These are phyloP conservation scores for Stagonosporopsis cucurbitacearum DNA, from an alignment of 2,329 filamentous ascomycete species.

Conservation along the genomic window DNA sequence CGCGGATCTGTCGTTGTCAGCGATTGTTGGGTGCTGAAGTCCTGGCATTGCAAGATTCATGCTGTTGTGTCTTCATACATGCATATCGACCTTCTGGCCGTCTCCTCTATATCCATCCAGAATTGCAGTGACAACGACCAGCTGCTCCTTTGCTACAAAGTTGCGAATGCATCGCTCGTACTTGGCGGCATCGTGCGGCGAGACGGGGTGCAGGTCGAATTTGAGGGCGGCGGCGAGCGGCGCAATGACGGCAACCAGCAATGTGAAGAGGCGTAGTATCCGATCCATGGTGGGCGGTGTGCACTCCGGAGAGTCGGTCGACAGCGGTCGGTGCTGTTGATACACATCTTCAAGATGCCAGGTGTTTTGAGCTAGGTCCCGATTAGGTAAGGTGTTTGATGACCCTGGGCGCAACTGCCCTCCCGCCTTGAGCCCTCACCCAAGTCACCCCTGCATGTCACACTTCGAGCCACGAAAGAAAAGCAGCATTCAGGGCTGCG, in stretches of 20 bases:
- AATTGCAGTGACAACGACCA: conserved; percentile 94
- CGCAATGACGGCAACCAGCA: conserved; percentile 48
- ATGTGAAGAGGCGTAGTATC: conserved; percentile 42
- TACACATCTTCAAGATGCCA: conserved; percentile 30
- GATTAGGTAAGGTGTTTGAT: conserved; percentile 20
- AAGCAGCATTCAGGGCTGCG: background rate
- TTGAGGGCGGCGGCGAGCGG: conserved; percentile 73
- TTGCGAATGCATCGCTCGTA: conserved; percentile 93
- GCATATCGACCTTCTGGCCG: conserved; percentile 92
- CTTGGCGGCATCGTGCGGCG: conserved; percentile 65
- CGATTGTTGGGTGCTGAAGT: background rate
- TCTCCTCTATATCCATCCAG: conserved; percentile 86
- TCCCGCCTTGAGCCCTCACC: too few species aligned
- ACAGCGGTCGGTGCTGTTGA: conserved; percentile 28
- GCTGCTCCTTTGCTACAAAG: conserved; percentile 88
- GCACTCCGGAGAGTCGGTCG: conserved; percentile 23
- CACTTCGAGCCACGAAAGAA: background rate
- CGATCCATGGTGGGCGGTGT: conserved; percentile 41
- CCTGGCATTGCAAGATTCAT: background rate
- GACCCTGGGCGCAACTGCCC: conserved; percentile 4
- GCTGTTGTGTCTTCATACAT: conserved; percentile 64
- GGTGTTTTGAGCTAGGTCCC: conserved; percentile 38
- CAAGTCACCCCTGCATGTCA: background rate
- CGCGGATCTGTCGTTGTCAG: conserved; percentile 73
- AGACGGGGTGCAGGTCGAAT: conserved; percentile 84